Evolutionary conservation across 1,284 basidiomycete species (phyloP), one percentile per base, ranked within the genome.

Genomic region (Cutaneotrichosporon cutaneum): DNA sequence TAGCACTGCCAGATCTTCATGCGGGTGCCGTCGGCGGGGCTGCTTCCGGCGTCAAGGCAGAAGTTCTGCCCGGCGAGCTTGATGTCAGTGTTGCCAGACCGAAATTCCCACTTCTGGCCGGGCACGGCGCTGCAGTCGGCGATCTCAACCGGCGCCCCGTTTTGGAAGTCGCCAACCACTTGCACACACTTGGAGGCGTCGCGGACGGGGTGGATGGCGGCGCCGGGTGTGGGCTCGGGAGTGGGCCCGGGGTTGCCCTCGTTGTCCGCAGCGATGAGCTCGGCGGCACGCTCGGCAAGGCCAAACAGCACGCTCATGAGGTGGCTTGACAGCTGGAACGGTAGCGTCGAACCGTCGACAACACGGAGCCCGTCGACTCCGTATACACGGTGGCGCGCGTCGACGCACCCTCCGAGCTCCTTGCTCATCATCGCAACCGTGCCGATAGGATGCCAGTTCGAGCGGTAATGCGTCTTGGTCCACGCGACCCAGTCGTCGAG

Each of bases 381-480:
- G 58, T 78, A 76, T 14, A 77, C 65, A 26, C 62, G 66, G 66
- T 75, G 71, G 58, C 82, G 82, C 22, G 82, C 83, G 65, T 79
- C 80, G 8, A 80, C 82, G 63, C 72, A 75, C 70, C 86, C 87
- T 32, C 87, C 87, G 5, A 86, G 78, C 2, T 79, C 80, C 35
- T 81, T 78, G 44, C 75, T 77, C 83, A 86, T 86, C 86, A 89
- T 87, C 4, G 85, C 78, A 2, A 82, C 82, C 0, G 86, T 87
- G 0, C 84, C 86, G 50, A 88, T 81, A 5, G 86, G 86, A 73
- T 78, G 78, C 65, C 67, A 76, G 67, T 70, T 72, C 56, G 62
- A 72, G 47, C 71, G 63, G 62, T 63, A 77, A 59, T 63, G 75
- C 24, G 63, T 44, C 39, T 69, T 59, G 35, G 73, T 69, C 79